Evolutionary conservation across 768 basidiomycete species (phyloP).

Genomic region (Lactarius trivialis): DNA sequence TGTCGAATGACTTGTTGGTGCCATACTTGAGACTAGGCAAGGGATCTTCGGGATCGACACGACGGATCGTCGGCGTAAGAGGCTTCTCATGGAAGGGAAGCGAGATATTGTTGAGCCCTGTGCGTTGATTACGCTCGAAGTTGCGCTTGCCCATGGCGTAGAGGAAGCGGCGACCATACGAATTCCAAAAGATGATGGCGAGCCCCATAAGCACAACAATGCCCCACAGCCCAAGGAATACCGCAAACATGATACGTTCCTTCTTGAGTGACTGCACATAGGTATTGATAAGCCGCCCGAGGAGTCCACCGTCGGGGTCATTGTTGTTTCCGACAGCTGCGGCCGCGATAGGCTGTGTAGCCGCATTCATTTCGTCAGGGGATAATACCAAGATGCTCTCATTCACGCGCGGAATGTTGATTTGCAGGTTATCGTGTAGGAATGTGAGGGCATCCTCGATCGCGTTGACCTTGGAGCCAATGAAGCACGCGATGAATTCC

Average conservation of each 20-base stretch:
- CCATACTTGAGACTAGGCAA: slow-evolving; percentile 26
- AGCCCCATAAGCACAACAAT: slow-evolving; percentile 79
- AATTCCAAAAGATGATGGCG: slow-evolving; percentile 63
- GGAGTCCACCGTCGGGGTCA: slow-evolving; percentile 47
- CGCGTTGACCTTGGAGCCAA: slow-evolving; percentile 86
- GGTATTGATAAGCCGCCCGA: slow-evolving; percentile 64
- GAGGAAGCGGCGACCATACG: slow-evolving; percentile 42
- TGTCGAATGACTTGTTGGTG: slow-evolving; percentile 41
- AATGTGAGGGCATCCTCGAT: slow-evolving; percentile 87
- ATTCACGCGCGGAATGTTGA: slow-evolving; percentile 76
- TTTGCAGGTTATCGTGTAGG: slow-evolving; percentile 77
- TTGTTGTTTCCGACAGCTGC: slow-evolving; percentile 65
- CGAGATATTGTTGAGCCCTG: slow-evolving; percentile 24
- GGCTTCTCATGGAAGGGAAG: slow-evolving; percentile 25
- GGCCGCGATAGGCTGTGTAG: slow-evolving; percentile 69
- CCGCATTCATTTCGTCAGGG: slow-evolving; percentile 61
- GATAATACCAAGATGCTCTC: slow-evolving; percentile 73
- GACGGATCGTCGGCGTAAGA: slow-evolving; percentile 2
- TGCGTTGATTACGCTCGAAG: slow-evolving; percentile 24
- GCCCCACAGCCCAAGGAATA: slow-evolving; percentile 82
- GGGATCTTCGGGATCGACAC: slow-evolving; percentile 44
- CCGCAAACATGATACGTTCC: slow-evolving; percentile 75
- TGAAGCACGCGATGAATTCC: slow-evolving; percentile 82
- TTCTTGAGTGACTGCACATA: slow-evolving; percentile 70
- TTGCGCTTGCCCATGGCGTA: slow-evolving; percentile 41